A percentile compares a stretch with the other conserved stretches of the same genome.
Conservation (phyloP, 306 rosid species). For the Lotus japonicus region DNA sequence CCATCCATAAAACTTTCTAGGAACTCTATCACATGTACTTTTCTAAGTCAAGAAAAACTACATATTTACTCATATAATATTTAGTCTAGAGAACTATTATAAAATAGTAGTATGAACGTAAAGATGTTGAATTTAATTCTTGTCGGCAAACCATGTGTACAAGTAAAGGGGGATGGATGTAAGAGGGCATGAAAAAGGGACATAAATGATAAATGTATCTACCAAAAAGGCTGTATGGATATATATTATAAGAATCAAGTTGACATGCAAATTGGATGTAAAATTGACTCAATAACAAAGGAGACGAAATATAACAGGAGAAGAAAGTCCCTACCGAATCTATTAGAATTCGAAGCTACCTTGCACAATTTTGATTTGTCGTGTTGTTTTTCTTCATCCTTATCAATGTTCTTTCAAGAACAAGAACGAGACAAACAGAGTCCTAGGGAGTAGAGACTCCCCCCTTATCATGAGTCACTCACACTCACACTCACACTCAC, state of each 20-base stretch:
- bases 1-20: too few species aligned
- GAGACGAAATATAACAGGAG: neutral
- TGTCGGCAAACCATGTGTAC: too few species aligned
- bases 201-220: too few species aligned
- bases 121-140: too few species aligned
- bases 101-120: too few species aligned
- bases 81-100: too few species aligned
- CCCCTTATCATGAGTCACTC: neutral
- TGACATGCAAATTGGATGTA: neutral
- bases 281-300: neutral
- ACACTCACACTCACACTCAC: neutral
- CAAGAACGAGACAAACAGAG: conserved; percentile 1
- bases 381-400: neutral
- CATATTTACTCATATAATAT: too few species aligned
- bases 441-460: neutral
- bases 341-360: neutral
- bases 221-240: neutral
- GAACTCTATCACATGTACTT: too few species aligned
- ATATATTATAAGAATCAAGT: neutral
- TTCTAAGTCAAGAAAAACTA: too few species aligned
- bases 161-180: neutral
- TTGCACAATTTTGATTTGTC: neutral
- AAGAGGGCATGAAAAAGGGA: neutral
- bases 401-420: neutral
- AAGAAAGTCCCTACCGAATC: neutral